Evolutionary conservation across 257 asterid genomes (phyloP).

Genomic region (Fraxinus quadrangulata): DNA sequence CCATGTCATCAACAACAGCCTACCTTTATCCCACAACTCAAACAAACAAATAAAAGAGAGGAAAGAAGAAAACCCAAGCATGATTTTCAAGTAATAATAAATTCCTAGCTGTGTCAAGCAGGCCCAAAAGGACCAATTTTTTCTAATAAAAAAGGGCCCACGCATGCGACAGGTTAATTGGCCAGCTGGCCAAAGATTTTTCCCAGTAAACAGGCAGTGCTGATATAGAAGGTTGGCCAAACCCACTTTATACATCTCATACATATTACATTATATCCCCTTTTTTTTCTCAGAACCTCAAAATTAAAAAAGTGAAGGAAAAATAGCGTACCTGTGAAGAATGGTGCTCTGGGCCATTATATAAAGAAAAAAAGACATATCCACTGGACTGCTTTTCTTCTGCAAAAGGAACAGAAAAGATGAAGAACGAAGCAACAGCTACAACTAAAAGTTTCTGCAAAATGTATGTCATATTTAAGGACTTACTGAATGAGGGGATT

Average conservation of each 20-base stretch:
- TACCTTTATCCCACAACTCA: background rate
- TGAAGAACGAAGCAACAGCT: background rate
- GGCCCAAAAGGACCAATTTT: background rate
- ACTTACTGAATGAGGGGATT: slow-evolving; percentile 41
- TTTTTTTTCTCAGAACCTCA: background rate
- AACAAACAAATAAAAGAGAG: background rate
- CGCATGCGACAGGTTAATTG: background rate
- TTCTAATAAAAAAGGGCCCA: background rate
- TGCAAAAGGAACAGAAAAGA: slow-evolving; percentile 17
- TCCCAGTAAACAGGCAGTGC: background rate
- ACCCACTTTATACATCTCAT: background rate
- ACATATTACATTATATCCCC: background rate
- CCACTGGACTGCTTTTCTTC: slow-evolving; percentile 43
- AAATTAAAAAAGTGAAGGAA: no score
- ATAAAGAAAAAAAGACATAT: slow-evolving; percentile 51
- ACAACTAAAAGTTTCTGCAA: background rate
- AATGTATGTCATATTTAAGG: background rate
- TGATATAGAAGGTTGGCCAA: background rate
- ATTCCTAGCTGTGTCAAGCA: background rate
- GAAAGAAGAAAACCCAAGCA: background rate
- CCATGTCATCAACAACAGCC: background rate
- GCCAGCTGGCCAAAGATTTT: background rate
- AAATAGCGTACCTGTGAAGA: slow-evolving; percentile 50
- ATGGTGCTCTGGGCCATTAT: slow-evolving; percentile 58
- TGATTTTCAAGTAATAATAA: background rate